phyloP scores from a whole-genome alignment of 768 basidiomycete species.

The Naganishia onofrii region DNA sequence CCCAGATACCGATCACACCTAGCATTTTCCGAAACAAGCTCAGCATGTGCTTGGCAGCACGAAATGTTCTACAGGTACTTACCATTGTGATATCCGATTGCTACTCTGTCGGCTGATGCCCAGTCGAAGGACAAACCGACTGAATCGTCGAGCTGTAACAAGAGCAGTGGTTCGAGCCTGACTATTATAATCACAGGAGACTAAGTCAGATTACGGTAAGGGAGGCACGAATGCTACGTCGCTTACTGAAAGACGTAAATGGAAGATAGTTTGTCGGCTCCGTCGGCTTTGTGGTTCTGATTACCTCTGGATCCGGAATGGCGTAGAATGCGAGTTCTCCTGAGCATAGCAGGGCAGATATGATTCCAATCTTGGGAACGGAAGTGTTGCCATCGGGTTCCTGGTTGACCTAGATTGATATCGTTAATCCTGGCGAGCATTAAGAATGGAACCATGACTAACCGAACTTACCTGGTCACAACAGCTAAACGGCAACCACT shows the following conservation, averaged over 20 bases:
- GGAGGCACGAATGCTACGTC: not conserved
- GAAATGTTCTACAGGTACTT: slow-evolving; percentile 9
- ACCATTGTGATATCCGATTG: slow-evolving; percentile 84
- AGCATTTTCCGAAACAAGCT: not conserved
- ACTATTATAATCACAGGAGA: slow-evolving; percentile 35
- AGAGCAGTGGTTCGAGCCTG: slow-evolving; percentile 62
- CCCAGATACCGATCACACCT: slow-evolving; percentile 26
- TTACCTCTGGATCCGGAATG: slow-evolving; percentile 64
- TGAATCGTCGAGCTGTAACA: slow-evolving; percentile 72
- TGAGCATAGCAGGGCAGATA: slow-evolving; percentile 82
- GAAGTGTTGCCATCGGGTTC: not conserved
- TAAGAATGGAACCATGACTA: too few relatives aligned
- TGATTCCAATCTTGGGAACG: slow-evolving; percentile 66
- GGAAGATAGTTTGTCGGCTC: slow-evolving; percentile 4
- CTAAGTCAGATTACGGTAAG: slow-evolving; percentile 17
- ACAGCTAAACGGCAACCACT: slow-evolving; percentile 90
- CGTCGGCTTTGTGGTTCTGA: slow-evolving; percentile 51
- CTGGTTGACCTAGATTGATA: not conserved
- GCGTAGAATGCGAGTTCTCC: slow-evolving; percentile 75
- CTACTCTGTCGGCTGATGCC: slow-evolving; percentile 79
- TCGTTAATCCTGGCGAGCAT: not conserved
- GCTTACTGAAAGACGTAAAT: slow-evolving; percentile 2
- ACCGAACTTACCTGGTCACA: slow-evolving; percentile 59
- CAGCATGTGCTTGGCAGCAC: not conserved
- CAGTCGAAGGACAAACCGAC: slow-evolving; percentile 81